Conservation (phyloP, 805 yeast species). For the Monosporozyma siamensis region DNA sequence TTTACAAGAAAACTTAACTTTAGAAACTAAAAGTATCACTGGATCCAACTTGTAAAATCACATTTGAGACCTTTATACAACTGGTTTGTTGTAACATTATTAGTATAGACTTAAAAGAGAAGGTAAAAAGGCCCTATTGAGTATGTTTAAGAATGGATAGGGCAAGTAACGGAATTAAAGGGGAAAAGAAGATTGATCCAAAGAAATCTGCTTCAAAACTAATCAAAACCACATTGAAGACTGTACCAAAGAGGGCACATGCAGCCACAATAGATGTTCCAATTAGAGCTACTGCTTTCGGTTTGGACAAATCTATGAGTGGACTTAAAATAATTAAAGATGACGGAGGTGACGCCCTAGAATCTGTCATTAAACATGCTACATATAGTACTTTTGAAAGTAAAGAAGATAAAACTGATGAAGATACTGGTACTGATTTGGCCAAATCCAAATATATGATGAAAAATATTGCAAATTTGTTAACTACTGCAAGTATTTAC, state of each 20-base stretch:
- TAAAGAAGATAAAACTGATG: slow-evolving; percentile 6
- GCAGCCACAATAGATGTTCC: slow-evolving; percentile 1
- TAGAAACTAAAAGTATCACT: too few relatives aligned
- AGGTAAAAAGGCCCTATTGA: too few relatives aligned
- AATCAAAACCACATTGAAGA: not conserved
- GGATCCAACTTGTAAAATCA: too few relatives aligned
- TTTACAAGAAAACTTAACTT: too few relatives aligned
- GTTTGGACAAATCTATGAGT: not conserved
- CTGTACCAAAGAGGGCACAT: not conserved
- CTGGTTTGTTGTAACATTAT: too few relatives aligned
- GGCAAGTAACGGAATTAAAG: not conserved
- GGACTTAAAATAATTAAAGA: slow-evolving; percentile 2
- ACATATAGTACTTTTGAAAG: slow-evolving; percentile 1
- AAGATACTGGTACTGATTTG: slow-evolving; percentile 23
- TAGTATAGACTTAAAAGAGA: too few relatives aligned
- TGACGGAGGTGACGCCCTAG: slow-evolving; percentile 1
- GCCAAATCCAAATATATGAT: slow-evolving; percentile 38
- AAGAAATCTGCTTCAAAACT: slow-evolving; percentile 1
- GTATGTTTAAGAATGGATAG: not conserved
- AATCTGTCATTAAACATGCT: not conserved
- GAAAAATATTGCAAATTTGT: slow-evolving; percentile 43
- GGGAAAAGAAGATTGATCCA: not conserved
- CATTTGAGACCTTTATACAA: too few relatives aligned
- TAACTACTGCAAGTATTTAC: slow-evolving; percentile 50
- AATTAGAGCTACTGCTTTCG: not conserved